A percentile compares a stretch with the other conserved stretches of the same genome.
Evolutionary conservation across 2,329 filamentous ascomycete species (phyloP).

Genomic region (Trematosphaeria pertusa): DNA sequence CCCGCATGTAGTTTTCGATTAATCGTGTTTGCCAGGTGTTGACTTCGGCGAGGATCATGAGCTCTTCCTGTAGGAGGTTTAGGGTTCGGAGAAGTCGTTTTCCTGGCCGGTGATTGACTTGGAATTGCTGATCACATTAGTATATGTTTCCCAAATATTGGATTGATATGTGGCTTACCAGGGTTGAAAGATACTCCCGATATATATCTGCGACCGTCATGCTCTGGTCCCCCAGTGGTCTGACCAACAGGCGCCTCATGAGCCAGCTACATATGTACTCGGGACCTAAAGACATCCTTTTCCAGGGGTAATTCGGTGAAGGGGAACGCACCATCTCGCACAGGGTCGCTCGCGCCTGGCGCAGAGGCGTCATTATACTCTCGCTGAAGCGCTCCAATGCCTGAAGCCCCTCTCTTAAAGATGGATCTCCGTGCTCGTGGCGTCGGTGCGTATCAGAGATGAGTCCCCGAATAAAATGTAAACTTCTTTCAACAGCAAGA

Average conservation of each 20-base stretch:
- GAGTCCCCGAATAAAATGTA: constrained; percentile 22
- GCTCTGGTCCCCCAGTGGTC: constrained; percentile 33
- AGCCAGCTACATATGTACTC: constrained; percentile 41
- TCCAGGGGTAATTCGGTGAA: constrained; percentile 12
- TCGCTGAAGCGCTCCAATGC: constrained; percentile 28
- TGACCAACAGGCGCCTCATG: constrained; percentile 37
- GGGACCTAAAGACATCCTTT: constrained; percentile 32
- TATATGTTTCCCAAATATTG: no score
- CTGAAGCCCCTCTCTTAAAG: constrained; percentile 17
- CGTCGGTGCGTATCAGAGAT: constrained; percentile 2
- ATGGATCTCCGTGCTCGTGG: constrained; percentile 8
- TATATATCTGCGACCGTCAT: constrained; percentile 41
- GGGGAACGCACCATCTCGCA: constrained; percentile 32
- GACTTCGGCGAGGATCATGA: constrained; percentile 28
- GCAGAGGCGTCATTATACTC: constrained; percentile 18
- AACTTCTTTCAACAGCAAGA: constrained; percentile 34
- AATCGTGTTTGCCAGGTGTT: constrained; percentile 38
- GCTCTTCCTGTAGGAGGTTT: constrained; percentile 43
- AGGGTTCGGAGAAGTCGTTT: constrained; percentile 43
- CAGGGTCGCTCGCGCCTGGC: constrained; percentile 27
- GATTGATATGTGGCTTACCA: constrained; percentile 33
- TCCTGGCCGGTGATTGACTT: constrained; percentile 42
- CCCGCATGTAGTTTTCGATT: constrained; percentile 29
- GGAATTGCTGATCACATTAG: constrained; percentile 45
- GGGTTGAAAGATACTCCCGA: constrained; percentile 36